phyloP scores from a whole-genome alignment of 2,329 filamentous ascomycete genomes.

The Apiospora arundinis region DNA sequence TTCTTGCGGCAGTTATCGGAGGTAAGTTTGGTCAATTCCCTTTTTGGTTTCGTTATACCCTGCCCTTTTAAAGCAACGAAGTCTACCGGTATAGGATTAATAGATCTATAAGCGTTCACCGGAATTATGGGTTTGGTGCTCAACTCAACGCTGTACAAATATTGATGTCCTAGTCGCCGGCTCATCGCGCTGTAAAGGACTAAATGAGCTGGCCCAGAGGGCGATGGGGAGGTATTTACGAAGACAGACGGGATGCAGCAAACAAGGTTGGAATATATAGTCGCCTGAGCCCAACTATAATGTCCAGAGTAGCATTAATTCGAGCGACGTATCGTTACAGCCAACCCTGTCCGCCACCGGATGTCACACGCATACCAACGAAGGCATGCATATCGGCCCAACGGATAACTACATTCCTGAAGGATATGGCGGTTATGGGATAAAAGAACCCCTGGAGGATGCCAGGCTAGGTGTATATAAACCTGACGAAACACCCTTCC shows the following conservation, averaged over 20 bases:
- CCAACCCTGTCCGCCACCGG: not conserved
- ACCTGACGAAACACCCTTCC: not conserved
- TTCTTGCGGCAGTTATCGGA: not conserved
- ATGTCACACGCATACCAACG: not conserved
- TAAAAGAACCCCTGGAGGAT: not conserved
- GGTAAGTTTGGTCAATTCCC: not conserved
- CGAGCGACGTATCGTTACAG: not conserved
- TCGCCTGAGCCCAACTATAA: not conserved
- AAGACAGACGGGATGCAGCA: not conserved
- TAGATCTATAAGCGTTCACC: not conserved
- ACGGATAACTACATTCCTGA: not conserved
- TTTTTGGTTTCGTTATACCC: not conserved
- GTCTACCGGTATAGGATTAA: not conserved
- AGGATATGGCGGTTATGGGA: not conserved
- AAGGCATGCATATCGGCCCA: not conserved
- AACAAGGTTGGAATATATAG: not conserved
- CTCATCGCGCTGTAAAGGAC: no score
- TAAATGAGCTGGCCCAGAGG: not conserved
- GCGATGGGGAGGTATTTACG: not conserved
- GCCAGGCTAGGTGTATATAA: not conserved
- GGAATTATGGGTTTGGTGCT: not conserved
- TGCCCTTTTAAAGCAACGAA: not conserved
- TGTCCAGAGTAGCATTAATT: not conserved
- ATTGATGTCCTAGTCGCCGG: not conserved
- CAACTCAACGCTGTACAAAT: not conserved